Base-by-base conservation (phyloP, 2,329 filamentous ascomycete species). In the Claviceps sp. region DNA sequence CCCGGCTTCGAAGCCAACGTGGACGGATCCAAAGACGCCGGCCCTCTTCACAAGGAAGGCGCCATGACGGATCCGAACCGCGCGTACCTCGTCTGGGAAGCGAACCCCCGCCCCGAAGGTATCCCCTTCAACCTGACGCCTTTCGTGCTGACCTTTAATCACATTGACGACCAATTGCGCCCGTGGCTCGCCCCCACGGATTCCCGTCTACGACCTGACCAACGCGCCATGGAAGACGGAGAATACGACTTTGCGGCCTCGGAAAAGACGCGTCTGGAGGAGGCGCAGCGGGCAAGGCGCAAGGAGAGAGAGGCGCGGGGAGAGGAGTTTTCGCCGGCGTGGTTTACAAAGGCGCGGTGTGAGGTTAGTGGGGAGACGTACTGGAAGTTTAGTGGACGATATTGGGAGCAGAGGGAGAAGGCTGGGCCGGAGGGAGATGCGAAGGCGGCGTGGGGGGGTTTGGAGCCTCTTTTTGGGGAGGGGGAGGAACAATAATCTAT, bases 141-240 rank as follows among this genome's bases (percentile, higher is more conserved):
- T 0, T 97, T 98, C 63, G 93, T 90, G 14, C 77, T 98, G 53
- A 95, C 90, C 0, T 84, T 98, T 57, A 98, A 98, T 68, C 88
- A 90, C 58, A 76, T 96, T 48, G 85, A 91, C 50, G 87, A 95
- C n/a, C 74, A 79, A n/a, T 75, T 98, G 17, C 73, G 71, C 49
- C 79, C 84, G 4, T 81, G 85, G 70, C 71, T 98, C 16, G 86
- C 93, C 39, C 93, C 93, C 0, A 98, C 93, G 0, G 93, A 98
- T 66, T 95, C 91, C 1, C 78, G 93, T n/a, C 74, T 95, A 36
- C 78, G 93, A 34, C 91, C 93, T 0, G 93, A 98, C 67, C 93
- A 98, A 71, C 79, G 93, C 11, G 93, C 93, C 2, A 98, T 98
- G 93, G 93, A 98, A 66, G 90, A 97, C 55, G 93, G 91, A n/a